Base-by-base conservation (phyloP, 495 filamentous ascomycete species). In the Neurospora sp. region DNA sequence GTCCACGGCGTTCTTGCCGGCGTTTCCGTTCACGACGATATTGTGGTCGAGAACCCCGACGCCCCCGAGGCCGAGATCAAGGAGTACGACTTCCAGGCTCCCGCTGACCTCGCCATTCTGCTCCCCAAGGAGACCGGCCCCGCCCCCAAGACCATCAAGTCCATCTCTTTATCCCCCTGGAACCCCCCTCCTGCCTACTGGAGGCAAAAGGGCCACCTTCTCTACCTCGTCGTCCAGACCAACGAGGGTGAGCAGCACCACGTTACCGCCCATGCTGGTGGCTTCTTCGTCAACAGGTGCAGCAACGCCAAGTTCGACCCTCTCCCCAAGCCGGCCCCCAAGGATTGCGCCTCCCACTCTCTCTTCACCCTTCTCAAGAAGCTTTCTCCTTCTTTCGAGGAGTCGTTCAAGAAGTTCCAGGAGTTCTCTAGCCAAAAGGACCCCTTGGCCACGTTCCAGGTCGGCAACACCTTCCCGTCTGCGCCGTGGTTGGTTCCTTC, bases 271-370 rank as follows among this genome's bases (percentile, higher is more conserved):
- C 93, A 97, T 78, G 91, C 96, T 69, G 93, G 93, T 11, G 96
- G 96, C 5, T 99, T 99, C 85, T 98, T 91, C 82, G 93, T 98
- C 75, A 98, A 97, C 88, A 96, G 93, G 80, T 96, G 90, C 42
- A 92, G 92, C 66, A 96, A 93, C 81, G 87, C 83, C 85, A 95
- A 93, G 84, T 99, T 99, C 78, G 95, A 98, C 82, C 96, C 96
- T 12, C 89, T 88, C 74, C 94, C 93, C n/a, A 39, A 88, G 90
- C 76, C 84, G 84, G 71, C 84, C 88, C 46, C 90, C 90, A 96
- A 96, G 81, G 86, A 86, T 72, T 84, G 86, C 74, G 87, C 87
- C 49, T 89, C 94, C 9, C 96, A 98, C 82, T 98, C 96, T 2
- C 89, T 99, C 44, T 88, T 97, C 60, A 91, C 89, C 27, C 84